Percentiles rank a stretch among this genome's conserved stretches.
phyloP scores from a whole-genome alignment of 2,329 filamentous ascomycete species.

The Epichloe elymi region DNA sequence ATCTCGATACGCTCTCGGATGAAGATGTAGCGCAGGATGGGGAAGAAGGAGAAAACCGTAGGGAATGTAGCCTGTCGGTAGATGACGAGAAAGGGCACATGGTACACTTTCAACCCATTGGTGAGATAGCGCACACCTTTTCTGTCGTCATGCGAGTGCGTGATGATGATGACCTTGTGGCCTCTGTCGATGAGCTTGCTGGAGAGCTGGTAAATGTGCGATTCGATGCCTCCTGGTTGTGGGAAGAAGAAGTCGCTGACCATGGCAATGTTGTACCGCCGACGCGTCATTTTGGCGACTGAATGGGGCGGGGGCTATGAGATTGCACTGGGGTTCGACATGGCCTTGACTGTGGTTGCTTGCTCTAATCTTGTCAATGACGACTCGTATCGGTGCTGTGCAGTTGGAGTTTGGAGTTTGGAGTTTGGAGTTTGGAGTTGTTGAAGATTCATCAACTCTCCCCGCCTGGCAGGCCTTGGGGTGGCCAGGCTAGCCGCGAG shows the following conservation, averaged over 20 bases:
- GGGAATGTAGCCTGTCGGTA: slow-evolving; percentile 90
- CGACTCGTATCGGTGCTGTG: not conserved
- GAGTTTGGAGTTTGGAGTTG: not conserved
- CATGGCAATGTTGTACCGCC: slow-evolving; percentile 67
- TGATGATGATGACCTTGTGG: slow-evolving; percentile 96
- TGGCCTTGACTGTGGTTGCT: not conserved
- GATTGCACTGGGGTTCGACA: not conserved
- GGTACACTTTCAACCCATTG: slow-evolving; percentile 96
- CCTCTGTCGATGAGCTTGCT: slow-evolving; percentile 94
- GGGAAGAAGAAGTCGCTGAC: slow-evolving; percentile 99
- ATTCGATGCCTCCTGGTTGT: slow-evolving; percentile 90
- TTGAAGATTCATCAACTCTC: too few relatives aligned
- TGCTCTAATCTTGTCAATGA: not conserved
- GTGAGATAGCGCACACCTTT: slow-evolving; percentile 91
- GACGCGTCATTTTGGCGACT: slow-evolving; percentile 33
- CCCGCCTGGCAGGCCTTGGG: too few relatives aligned
- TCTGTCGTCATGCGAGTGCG: slow-evolving; percentile 82
- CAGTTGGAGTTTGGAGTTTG: not conserved
- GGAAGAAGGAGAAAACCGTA: slow-evolving; percentile 97
- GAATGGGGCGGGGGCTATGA: slow-evolving; percentile 5
- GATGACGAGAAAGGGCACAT: slow-evolving; percentile 90
- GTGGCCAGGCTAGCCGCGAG: not conserved
- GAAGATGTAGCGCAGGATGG: slow-evolving; percentile 91
- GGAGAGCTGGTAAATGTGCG: slow-evolving; percentile 95
- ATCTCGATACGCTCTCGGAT: slow-evolving; percentile 93